phyloP scores from a whole-genome alignment of 495 filamentous ascomycete genomes.

The Parmelia sp. region DNA sequence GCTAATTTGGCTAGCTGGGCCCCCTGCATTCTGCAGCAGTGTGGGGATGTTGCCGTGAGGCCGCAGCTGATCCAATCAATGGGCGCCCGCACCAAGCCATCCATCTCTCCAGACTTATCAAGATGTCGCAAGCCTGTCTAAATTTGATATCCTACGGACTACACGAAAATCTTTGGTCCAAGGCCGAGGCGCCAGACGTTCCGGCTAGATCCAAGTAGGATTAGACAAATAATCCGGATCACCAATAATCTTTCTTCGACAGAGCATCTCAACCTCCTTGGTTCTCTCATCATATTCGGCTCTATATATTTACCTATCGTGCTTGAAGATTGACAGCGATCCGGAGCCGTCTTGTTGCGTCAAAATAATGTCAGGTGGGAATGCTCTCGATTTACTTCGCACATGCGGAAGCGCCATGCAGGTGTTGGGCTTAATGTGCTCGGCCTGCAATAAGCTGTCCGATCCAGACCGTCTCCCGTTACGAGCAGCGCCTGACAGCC shows the following conservation, averaged over 20 bases:
- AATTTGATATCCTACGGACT: neutral
- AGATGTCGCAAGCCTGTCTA: slow-evolving; percentile 10
- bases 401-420: slow-evolving; percentile 15
- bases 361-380: neutral
- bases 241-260: slow-evolving; percentile 13
- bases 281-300: slow-evolving; percentile 7
- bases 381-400: slow-evolving; percentile 4
- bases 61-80: slow-evolving; percentile 13
- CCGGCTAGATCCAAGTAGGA: slow-evolving; percentile 10
- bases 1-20: slow-evolving; percentile 31
- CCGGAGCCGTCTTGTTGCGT: neutral
- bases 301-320: slow-evolving; percentile 14
- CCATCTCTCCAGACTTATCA: slow-evolving; percentile 1
- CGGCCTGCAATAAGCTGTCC: slow-evolving; percentile 11
- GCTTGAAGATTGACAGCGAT: slow-evolving; percentile 3
- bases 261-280: slow-evolving; percentile 11
- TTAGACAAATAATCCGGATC: slow-evolving; percentile 4
- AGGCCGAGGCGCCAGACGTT: slow-evolving; percentile 11
- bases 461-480: slow-evolving; percentile 13
- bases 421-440: slow-evolving; percentile 7
- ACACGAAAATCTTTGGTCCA: slow-evolving; percentile 3
- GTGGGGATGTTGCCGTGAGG: slow-evolving; percentile 21
- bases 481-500: slow-evolving; percentile 9
- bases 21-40: slow-evolving; percentile 24
- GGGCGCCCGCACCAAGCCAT: neutral